phyloP scores from a whole-genome alignment of 768 basidiomycete genomes.

The Boletus fagicola region DNA sequence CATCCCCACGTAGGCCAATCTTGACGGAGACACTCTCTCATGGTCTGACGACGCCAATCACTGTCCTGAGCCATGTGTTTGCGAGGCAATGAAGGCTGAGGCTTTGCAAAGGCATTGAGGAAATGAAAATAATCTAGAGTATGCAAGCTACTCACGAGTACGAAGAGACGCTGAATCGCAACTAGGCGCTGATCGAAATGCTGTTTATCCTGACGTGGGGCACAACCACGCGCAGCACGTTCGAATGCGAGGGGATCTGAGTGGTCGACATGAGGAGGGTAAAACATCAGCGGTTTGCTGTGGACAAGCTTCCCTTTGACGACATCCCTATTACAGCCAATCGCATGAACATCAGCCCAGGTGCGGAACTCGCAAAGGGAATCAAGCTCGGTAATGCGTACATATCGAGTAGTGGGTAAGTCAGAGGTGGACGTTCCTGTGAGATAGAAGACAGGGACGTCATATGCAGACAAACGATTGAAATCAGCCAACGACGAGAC shows the following conservation, averaged over 20 bases:
- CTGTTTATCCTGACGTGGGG: neutral
- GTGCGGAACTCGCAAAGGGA: neutral
- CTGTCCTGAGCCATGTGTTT: neutral
- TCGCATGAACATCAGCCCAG: neutral
- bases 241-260: neutral
- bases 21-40: neutral
- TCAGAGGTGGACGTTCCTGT: neutral
- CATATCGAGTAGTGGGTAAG: neutral
- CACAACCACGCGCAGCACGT: neutral
- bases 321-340: neutral
- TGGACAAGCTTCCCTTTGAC: neutral
- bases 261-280: neutral
- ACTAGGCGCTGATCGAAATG: neutral
- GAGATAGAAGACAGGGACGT: neutral
- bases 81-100: too few relatives aligned
- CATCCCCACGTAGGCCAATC: neutral
- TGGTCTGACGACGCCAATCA: neutral
- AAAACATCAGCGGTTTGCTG: conserved; percentile 2
- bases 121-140: too few relatives aligned
- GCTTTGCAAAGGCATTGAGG: too few relatives aligned
- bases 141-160: too few relatives aligned
- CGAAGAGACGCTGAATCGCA: too few relatives aligned
- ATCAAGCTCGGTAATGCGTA: neutral
- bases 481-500: neutral
- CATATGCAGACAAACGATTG: neutral